A percentile compares a stretch with the other conserved stretches of the same genome.
Conservation (phyloP, 2,329 filamentous ascomycete species). For the Diplodia intermedia region DNA sequence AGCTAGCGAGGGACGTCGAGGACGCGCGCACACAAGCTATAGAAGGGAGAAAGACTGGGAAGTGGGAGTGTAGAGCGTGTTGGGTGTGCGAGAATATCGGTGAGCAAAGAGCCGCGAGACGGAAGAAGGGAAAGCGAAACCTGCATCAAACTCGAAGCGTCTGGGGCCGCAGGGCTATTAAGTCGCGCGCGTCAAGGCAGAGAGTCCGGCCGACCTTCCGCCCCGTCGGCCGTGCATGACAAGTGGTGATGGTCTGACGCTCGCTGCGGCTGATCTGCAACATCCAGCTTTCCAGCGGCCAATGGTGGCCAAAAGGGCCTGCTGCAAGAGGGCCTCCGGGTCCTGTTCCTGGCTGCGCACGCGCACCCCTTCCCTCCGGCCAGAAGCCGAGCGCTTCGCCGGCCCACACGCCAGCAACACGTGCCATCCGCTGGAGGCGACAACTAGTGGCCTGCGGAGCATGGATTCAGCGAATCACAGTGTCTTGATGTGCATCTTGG, state of each 20-base stretch:
- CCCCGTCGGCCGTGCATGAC: constrained; percentile 7
- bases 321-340: not conserved
- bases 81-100: not conserved
- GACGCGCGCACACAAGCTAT: not conserved
- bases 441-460: not conserved
- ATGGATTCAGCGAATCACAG: not conserved
- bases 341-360: not conserved
- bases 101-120: not conserved
- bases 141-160: constrained; percentile 19
- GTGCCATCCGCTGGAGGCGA: not conserved
- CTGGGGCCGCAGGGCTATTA: not conserved
- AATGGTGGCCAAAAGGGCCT: not conserved
- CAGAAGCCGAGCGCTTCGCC: constrained; percentile 19
- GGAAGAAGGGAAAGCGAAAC: constrained; percentile 3
- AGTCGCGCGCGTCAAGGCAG: not conserved
- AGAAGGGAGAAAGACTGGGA: not conserved
- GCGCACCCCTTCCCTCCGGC: not conserved
- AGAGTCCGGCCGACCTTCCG: not conserved
- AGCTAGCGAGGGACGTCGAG: not conserved
- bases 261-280: constrained; percentile 23
- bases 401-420: constrained; percentile 9
- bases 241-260: constrained; percentile 8
- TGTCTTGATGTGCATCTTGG: not conserved
- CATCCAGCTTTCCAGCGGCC: not conserved
- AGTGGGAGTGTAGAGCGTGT: not conserved